Percentiles rank a stretch among this genome's conserved stretches.
Conservation (phyloP, 1,284 basidiomycete species). For the Phellinidium pouzarii region DNA sequence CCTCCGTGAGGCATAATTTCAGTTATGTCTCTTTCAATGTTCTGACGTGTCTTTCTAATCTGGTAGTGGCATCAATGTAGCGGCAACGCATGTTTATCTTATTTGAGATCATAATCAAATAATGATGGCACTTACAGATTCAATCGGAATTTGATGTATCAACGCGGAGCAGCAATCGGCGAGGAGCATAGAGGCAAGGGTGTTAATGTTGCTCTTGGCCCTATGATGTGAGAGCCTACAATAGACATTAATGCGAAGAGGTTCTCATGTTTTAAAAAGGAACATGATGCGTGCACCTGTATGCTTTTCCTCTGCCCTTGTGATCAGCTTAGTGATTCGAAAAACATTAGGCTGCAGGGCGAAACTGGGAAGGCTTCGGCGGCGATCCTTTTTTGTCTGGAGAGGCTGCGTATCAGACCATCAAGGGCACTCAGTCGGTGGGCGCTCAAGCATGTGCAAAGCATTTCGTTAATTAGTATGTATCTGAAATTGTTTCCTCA, state of each 20-base stretch:
- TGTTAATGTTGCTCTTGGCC: conserved; percentile 41
- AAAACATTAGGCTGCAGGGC: neutral
- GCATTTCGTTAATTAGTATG: conserved; percentile 54
- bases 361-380: conserved; percentile 22
- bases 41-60: neutral
- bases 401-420: conserved; percentile 54
- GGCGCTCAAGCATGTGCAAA: conserved; percentile 65
- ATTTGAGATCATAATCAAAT: neutral
- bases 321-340: neutral
- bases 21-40: neutral
- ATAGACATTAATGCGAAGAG: no score
- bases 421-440: conserved; percentile 54
- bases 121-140: conserved; percentile 34
- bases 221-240: conserved; percentile 21
- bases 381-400: conserved; percentile 59
- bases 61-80: conserved; percentile 68
- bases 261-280: no score
- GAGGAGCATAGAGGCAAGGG: conserved; percentile 45
- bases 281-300: conserved; percentile 19
- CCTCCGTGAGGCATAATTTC: conserved; percentile 45
- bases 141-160: conserved; percentile 47
- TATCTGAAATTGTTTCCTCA: no score
- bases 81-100: conserved; percentile 45
- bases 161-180: conserved; percentile 41
- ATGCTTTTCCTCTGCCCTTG: neutral